Conservation (phyloP, 495 filamentous ascomycete genomes). For the Aspergillus egyptiacus region DNA sequence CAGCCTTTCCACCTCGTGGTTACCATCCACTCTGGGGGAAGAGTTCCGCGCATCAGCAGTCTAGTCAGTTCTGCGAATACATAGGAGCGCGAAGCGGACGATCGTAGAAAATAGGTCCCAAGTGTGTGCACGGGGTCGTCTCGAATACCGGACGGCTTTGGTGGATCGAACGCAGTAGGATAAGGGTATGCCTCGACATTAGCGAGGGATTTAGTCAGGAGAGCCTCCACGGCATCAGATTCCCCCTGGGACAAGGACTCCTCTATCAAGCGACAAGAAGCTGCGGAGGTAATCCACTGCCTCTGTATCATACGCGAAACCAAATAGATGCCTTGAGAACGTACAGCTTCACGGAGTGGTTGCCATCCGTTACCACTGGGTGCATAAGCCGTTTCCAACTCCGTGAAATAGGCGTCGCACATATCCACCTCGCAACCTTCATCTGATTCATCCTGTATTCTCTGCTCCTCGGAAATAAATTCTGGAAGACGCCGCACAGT, state of each 20-base stretch:
- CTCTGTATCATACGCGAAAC: slow-evolving; percentile 50
- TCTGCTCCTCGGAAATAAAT: slow-evolving; percentile 57
- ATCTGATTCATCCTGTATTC: slow-evolving; percentile 47
- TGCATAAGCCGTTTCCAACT: slow-evolving; percentile 57
- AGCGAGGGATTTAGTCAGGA: slow-evolving; percentile 32
- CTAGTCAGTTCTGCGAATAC: slow-evolving; percentile 36
- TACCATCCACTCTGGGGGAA: slow-evolving; percentile 48
- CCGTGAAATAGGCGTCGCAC: slow-evolving; percentile 54
- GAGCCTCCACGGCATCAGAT: slow-evolving; percentile 32
- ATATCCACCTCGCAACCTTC: slow-evolving; percentile 41
- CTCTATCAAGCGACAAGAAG: slow-evolving; percentile 31
- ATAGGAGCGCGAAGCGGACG: slow-evolving; percentile 24
- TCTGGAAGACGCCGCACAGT: slow-evolving; percentile 56
- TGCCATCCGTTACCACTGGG: slow-evolving; percentile 53
- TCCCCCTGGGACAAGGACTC: slow-evolving; percentile 29
- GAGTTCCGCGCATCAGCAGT: slow-evolving; percentile 30
- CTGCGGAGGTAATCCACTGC: slow-evolving; percentile 32
- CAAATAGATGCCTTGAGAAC: slow-evolving; percentile 59
- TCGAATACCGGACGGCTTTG: slow-evolving; percentile 8
- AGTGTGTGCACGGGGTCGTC: slow-evolving; percentile 31
- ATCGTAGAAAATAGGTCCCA: slow-evolving; percentile 25
- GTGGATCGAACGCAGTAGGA: slow-evolving; percentile 28
- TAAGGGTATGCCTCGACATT: slow-evolving; percentile 25
- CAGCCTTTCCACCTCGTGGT: slow-evolving; percentile 38
- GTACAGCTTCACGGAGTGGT: slow-evolving; percentile 56